These are phyloP conservation scores for Colletotrichum gloeosporioides DNA, from an alignment of 2,329 filamentous ascomycete species.

Conservation along the genomic window DNA sequence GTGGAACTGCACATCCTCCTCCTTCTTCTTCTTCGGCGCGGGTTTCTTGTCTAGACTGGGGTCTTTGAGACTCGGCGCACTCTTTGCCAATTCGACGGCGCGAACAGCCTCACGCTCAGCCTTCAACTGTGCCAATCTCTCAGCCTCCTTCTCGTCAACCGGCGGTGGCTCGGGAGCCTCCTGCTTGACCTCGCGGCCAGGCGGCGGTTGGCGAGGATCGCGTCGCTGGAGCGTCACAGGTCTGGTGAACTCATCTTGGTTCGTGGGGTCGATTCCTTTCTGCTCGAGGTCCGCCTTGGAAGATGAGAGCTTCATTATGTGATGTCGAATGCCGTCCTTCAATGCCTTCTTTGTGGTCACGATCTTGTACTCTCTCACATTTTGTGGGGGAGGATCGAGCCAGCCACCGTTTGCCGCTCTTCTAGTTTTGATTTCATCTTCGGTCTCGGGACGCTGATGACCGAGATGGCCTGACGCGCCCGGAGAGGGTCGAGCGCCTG, in stretches of 20 bases:
- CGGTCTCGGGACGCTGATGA: conserved; percentile 22
- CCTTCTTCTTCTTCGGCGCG: conserved; percentile 74
- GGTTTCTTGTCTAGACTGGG: conserved; percentile 60
- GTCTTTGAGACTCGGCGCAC: conserved; percentile 79
- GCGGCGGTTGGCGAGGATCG: conserved; percentile 75
- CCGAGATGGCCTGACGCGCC: conserved; percentile 8
- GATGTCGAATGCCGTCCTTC: conserved; percentile 80
- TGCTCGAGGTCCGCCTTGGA: conserved; percentile 51
- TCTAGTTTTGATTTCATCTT: conserved; percentile 29
- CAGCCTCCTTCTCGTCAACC: conserved; percentile 63
- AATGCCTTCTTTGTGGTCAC: conserved; percentile 84
- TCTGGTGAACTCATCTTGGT: conserved; percentile 81
- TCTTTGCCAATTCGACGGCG: conserved; percentile 88
- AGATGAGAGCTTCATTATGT: conserved; percentile 81
- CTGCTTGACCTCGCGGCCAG: conserved; percentile 68
- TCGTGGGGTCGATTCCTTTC: conserved; percentile 70
- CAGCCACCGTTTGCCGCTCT: conserved; percentile 54
- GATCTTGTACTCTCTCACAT: conserved; percentile 57
- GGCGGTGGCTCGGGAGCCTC: conserved; percentile 51
- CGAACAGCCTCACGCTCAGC: conserved; percentile 85
- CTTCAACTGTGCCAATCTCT: conserved; percentile 71
- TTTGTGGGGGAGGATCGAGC: conserved; percentile 55
- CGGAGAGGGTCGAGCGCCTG: conserved; percentile 17
- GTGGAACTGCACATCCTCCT: conserved; percentile 85
- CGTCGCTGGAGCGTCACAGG: conserved; percentile 90